A percentile compares a stretch with the other conserved stretches of the same genome.
phyloP scores from a whole-genome alignment of 257 asterid genomes.

The Penstemon barbatus region DNA sequence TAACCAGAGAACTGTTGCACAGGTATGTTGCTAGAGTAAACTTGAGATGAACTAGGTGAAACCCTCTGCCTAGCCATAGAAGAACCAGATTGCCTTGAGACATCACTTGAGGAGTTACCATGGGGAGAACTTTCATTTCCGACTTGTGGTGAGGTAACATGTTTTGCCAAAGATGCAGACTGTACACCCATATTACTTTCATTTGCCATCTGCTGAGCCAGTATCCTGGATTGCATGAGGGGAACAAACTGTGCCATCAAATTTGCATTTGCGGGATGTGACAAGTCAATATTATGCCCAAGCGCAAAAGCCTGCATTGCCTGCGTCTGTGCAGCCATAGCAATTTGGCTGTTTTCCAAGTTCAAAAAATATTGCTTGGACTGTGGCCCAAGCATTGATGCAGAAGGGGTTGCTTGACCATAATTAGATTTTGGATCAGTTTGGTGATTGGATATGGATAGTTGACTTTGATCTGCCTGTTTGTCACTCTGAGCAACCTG shows the following conservation, averaged over 20 bases:
- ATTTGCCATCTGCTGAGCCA: slow-evolving; percentile 66
- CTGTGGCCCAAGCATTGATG: slow-evolving; percentile 57
- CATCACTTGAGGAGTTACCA: slow-evolving; percentile 79
- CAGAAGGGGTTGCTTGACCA: slow-evolving; percentile 61
- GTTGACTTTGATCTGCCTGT: slow-evolving; percentile 61
- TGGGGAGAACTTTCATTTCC: slow-evolving; percentile 79
- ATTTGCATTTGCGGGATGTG: slow-evolving; percentile 85
- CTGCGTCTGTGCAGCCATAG: slow-evolving; percentile 92
- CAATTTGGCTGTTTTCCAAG: slow-evolving; percentile 56
- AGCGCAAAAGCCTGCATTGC: slow-evolving; percentile 87
- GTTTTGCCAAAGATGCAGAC: slow-evolving; percentile 58
- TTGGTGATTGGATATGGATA: slow-evolving; percentile 51
- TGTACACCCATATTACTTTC: slow-evolving; percentile 57
- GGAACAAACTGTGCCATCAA: slow-evolving; percentile 76
- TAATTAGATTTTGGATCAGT: slow-evolving; percentile 54
- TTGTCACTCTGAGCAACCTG: slow-evolving; percentile 53
- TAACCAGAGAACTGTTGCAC: slow-evolving; percentile 61
- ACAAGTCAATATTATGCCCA: slow-evolving; percentile 89
- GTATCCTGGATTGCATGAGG: slow-evolving; percentile 80
- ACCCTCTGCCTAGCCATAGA: slow-evolving; percentile 73
- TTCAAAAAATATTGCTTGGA: slow-evolving; percentile 64
- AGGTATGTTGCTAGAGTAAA: slow-evolving; percentile 44
- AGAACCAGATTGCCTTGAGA: slow-evolving; percentile 77
- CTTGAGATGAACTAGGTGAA: slow-evolving; percentile 51
- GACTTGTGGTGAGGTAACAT: slow-evolving; percentile 62